A percentile compares a stretch with the other conserved stretches of the same genome.
These are phyloP conservation scores for Russula lepida DNA, from an alignment of 768 basidiomycete genomes.

Conservation along the genomic window DNA sequence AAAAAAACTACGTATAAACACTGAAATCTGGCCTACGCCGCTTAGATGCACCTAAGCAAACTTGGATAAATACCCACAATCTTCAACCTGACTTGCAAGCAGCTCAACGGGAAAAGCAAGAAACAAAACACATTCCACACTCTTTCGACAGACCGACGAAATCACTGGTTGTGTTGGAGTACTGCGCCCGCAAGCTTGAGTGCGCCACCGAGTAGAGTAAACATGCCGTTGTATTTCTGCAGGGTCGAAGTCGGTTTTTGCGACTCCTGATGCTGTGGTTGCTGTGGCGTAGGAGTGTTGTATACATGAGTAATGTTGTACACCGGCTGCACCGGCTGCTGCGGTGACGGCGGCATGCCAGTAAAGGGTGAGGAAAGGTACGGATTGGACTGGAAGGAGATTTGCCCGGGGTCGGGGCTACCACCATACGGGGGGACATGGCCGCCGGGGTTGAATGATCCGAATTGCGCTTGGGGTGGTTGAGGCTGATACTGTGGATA, in stretches of 20 bases:
- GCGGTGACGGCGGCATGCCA: neutral
- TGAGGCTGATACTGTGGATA: neutral
- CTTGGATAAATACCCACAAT: neutral
- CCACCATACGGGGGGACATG: neutral
- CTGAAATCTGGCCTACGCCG: too few relatives aligned
- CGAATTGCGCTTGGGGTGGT: neutral
- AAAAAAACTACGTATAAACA: too few relatives aligned
- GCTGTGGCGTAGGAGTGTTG: neutral
- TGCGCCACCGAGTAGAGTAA: conserved; percentile 1
- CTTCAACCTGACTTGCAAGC: too few relatives aligned
- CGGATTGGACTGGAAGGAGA: neutral
- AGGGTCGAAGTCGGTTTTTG: neutral
- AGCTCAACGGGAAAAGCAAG: neutral
- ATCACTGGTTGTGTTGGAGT: neutral
- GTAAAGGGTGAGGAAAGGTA: neutral
- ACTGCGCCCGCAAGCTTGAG: conserved; percentile 2
- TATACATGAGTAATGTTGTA: neutral
- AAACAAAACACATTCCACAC: neutral
- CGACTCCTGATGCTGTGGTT: neutral
- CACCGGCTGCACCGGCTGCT: too few relatives aligned
- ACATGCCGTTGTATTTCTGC: neutral
- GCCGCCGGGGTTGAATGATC: neutral
- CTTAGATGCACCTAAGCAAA: too few relatives aligned
- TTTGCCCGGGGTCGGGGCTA: neutral
- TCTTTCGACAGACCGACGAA: neutral